Base-by-base conservation (phyloP, 2,329 filamentous ascomycete genomes). In the Curvularia lunata region DNA sequence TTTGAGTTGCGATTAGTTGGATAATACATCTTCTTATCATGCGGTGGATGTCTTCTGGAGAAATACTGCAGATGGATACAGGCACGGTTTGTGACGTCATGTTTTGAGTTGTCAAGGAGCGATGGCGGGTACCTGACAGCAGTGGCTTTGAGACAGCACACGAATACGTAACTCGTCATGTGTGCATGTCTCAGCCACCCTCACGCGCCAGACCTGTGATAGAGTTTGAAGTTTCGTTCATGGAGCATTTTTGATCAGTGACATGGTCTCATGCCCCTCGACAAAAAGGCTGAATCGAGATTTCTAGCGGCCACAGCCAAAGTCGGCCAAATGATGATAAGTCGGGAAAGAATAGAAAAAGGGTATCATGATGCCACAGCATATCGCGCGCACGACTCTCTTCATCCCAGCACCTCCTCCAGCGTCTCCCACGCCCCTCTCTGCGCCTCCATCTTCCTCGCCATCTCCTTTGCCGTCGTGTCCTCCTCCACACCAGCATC, bases 361-460 rank as follows among this genome's bases (percentile, higher is more conserved):
- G 32, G 47, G 47, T 40, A 49, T 40, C 47, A 49, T 23, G 1
- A 40, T 27, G 34, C n/a, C 21, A 27, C 42, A n/a, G 12, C 6
- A 19, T 19, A 2, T 0, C 18, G 21, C 43, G 9, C 43, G n/a
- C 25, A 9, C 43, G 9, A 30, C 7, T 1, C 8, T 19, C 32
- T 18, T 21, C n/a, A 5, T 23, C 65, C 71, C 48, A 76, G 48
- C 7, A 75, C 65, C 52, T 75, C 70, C 48, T 77, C 74, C 59
- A 78, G 56, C 27, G 71, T 70, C 41, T 67, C 61, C 77, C 77
- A 79, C 62, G 72, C 73, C 2, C 61, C 62, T 52, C 67, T 71
- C 55, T 78, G 76, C 50, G 56, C 65, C n/a, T 61, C 65, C 51
- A 54, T 61, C 46, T 58, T 63, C 46, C 56, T 56, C 16, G 68